Base-by-base conservation (phyloP, 306 rosid genomes). In the Biancaea sappan region DNA sequence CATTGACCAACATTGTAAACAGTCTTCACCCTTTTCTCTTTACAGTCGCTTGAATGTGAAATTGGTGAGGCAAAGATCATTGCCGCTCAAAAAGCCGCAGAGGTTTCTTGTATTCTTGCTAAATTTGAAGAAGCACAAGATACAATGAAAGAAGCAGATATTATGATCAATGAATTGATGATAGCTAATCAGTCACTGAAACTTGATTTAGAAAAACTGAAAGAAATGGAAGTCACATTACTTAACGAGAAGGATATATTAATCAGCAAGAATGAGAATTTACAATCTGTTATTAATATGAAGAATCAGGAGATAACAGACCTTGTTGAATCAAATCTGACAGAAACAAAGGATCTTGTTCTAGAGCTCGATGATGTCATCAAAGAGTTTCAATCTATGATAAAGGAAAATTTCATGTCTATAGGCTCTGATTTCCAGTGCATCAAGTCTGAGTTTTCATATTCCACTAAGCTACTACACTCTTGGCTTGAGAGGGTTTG, bases 81-180 rank as follows among this genome's bases (percentile, higher is more conserved):
- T 80, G 87, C 91, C 52, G 81, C 81, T 65, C 92, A 94, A 79
- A 91, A 88, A 81, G 81, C 89, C 48, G 88, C 88, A 51, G 95
- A 92, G 80, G 89, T 82, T 13, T 79, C 80, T 47, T 88, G 96
- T 82, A 81, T 94, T 84, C 87, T 88, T 74, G 86, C 85, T 50
- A 94, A 94, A 83, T 90, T 92, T 82, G 92, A 88, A 80, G 97
- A 90, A 76, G 95, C 96, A 59, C 97, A 90, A 81, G 88, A 87
- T 62, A 85, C 85, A 21, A 85, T 84, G 69, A 81, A 79, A 66
- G 94, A 91, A 88, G 93, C 97, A 64, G 96, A 94, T 84, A 73
- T 88, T 70, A 84, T 87, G 89, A 83, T 94, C 66, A 91, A 94
- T 67, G 90, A 78, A 61, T 84, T 94, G 79, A 68, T 90, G 80